phyloP scores from a whole-genome alignment of 306 rosid species.

The Pyrus pyrifolia region DNA sequence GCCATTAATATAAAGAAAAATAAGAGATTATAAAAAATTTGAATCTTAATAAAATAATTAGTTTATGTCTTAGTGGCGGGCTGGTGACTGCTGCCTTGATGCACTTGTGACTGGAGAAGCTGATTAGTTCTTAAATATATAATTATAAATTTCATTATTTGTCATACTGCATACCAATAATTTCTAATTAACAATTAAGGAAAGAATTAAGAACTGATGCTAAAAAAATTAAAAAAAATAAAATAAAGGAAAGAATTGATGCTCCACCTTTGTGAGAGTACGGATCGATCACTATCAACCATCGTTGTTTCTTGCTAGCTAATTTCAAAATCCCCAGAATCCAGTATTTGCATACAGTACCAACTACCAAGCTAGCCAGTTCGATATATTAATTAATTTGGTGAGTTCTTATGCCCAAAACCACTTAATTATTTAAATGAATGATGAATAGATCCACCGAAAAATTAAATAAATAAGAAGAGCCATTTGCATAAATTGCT shows the following conservation, averaged over 20 bases:
- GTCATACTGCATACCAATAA: not conserved
- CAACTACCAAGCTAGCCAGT: not conserved
- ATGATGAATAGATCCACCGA: not conserved
- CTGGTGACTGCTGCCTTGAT: not conserved
- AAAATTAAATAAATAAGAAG: not conserved
- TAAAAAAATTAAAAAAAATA: not conserved
- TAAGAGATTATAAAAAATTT: not conserved
- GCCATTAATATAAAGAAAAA: not conserved
- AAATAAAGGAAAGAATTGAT: not conserved
- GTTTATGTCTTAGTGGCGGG: not conserved
- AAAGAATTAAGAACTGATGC: not conserved
- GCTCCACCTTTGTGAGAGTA: not conserved
- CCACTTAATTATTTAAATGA: not conserved
- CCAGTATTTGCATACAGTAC: not conserved
- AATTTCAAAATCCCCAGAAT: not conserved
- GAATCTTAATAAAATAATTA: not conserved
- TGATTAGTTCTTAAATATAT: not conserved
- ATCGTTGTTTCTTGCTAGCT: not conserved
- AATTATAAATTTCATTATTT: not conserved
- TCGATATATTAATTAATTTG: not conserved
- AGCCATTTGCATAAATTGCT: not conserved
- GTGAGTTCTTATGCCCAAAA: not conserved
- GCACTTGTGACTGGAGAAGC: not conserved
- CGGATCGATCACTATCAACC: conserved; percentile 4
- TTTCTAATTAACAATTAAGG: not conserved